Conservation (phyloP, 1,284 basidiomycete species). For the Naganishia sp. region DNA sequence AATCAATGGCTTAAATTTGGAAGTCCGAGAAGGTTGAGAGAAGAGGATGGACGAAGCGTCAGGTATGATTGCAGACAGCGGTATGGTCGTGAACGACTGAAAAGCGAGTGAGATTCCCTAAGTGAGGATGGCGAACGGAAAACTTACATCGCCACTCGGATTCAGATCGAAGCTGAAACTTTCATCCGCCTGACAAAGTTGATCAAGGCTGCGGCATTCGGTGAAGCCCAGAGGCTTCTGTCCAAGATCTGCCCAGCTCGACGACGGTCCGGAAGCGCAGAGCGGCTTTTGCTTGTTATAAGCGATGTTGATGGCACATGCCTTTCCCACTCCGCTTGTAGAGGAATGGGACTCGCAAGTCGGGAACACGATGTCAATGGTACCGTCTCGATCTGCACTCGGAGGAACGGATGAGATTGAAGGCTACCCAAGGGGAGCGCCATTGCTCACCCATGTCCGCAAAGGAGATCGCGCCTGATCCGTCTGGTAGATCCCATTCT, state of each 20-base stretch:
- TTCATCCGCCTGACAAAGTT: slow-evolving; percentile 79
- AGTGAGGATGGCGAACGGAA: slow-evolving; percentile 10
- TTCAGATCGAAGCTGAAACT: slow-evolving; percentile 75
- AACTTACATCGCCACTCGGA: slow-evolving; percentile 63
- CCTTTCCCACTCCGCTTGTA: slow-evolving; percentile 66
- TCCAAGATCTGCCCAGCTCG: slow-evolving; percentile 23
- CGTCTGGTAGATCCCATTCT: slow-evolving; percentile 70
- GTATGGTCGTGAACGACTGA: slow-evolving; percentile 69
- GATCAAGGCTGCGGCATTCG: slow-evolving; percentile 48
- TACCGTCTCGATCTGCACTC: slow-evolving; percentile 82
- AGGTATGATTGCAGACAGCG: slow-evolving; percentile 66
- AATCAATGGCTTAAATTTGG: slow-evolving; percentile 60
- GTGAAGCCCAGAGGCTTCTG: slow-evolving; percentile 50
- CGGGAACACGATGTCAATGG: slow-evolving; percentile 90
- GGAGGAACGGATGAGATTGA: not conserved
- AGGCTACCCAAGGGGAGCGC: not conserved
- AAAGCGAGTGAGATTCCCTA: slow-evolving; percentile 8
- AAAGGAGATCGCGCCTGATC: slow-evolving; percentile 78
- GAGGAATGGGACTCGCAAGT: slow-evolving; percentile 73
- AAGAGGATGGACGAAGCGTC: slow-evolving; percentile 56
- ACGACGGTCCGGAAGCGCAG: slow-evolving; percentile 57
- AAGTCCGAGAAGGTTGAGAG: slow-evolving; percentile 45
- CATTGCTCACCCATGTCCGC: slow-evolving; percentile 77
- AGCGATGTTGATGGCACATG: slow-evolving; percentile 84
- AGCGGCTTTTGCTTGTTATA: slow-evolving; percentile 90